These are phyloP conservation scores for Dothistroma septosporum DNA, from an alignment of 2,329 filamentous ascomycete species.

Conservation along the genomic window DNA sequence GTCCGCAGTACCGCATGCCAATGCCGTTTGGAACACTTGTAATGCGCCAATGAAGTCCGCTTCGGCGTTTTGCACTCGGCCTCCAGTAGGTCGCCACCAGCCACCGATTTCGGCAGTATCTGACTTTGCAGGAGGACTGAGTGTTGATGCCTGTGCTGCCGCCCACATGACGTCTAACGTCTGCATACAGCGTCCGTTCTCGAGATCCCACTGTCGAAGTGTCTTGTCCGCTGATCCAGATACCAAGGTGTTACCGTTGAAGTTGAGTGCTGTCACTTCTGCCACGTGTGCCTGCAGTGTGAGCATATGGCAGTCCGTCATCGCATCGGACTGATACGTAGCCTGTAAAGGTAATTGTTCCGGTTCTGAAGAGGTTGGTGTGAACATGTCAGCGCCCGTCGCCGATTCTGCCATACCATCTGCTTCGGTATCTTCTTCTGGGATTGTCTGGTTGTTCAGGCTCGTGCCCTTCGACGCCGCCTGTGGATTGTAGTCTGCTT, in stretches of 20 bases:
- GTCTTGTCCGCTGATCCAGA: constrained; percentile 98
- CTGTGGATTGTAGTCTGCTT: constrained; percentile 71
- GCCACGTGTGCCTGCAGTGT: constrained; percentile 86
- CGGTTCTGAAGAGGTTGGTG: constrained; percentile 22
- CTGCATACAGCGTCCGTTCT: constrained; percentile 95
- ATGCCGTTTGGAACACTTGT: constrained; percentile 91
- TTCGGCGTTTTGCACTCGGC: constrained; percentile 55
- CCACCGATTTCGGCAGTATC: constrained; percentile 24
- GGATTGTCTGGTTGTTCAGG: constrained; percentile 40
- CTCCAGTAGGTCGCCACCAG: constrained; percentile 68
- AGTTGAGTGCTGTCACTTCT: constrained; percentile 90
- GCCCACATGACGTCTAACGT: constrained; percentile 98
- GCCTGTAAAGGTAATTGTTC: constrained; percentile 31
- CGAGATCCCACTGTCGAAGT: constrained; percentile 92
- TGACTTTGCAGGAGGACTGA: constrained; percentile 43
- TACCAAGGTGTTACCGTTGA: constrained; percentile 81
- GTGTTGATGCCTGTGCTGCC: constrained; percentile 70
- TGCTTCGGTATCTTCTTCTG: constrained; percentile 40
- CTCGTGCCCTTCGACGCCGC: constrained; percentile 47
- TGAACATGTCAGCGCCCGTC: constrained; percentile 29
- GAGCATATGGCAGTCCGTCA: constrained; percentile 85
- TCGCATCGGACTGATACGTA: constrained; percentile 68
- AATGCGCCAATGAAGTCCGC: constrained; percentile 93
- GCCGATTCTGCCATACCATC: constrained; percentile 37
- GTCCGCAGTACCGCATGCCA: constrained; percentile 94